phyloP scores from a whole-genome alignment of 1,284 basidiomycete genomes.

The Puccinia novopanici region DNA sequence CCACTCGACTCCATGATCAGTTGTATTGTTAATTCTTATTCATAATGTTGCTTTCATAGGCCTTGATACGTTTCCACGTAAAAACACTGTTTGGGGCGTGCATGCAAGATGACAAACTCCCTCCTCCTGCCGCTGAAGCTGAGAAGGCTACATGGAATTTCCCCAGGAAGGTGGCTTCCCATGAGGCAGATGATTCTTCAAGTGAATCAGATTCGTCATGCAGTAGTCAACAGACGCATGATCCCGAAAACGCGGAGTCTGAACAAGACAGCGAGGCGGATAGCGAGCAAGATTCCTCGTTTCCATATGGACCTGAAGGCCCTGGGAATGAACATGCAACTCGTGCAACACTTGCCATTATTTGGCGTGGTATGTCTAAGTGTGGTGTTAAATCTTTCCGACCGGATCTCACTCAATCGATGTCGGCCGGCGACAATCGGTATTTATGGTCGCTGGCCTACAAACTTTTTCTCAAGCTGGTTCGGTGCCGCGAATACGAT shows the following conservation, averaged over 20 bases:
- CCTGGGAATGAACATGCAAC: conserved; percentile 14
- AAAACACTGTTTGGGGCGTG: not conserved
- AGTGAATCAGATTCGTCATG: not conserved
- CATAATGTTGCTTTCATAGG: not conserved
- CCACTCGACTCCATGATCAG: not conserved
- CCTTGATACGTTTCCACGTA: not conserved
- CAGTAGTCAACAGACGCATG: not conserved
- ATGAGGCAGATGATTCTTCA: no score
- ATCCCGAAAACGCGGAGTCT: not conserved
- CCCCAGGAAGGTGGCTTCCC: no score
- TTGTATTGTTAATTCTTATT: not conserved
- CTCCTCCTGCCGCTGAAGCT: not conserved
- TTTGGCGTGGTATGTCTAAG: conserved; percentile 15
- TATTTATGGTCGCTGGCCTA: not conserved
- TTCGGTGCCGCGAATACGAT: not conserved
- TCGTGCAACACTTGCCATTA: conserved; percentile 5
- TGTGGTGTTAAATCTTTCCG: conserved; percentile 1
- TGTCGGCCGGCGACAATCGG: not conserved
- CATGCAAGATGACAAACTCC: not conserved
- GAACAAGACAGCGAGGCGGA: not conserved
- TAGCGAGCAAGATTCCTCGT: not conserved
- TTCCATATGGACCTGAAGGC: not conserved
- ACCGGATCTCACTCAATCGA: not conserved
- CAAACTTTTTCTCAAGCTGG: not conserved
- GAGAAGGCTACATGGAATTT: not conserved